These are phyloP conservation scores for Alternaria sp. DNA, from an alignment of 2,329 filamentous ascomycete genomes.

Conservation along the genomic window DNA sequence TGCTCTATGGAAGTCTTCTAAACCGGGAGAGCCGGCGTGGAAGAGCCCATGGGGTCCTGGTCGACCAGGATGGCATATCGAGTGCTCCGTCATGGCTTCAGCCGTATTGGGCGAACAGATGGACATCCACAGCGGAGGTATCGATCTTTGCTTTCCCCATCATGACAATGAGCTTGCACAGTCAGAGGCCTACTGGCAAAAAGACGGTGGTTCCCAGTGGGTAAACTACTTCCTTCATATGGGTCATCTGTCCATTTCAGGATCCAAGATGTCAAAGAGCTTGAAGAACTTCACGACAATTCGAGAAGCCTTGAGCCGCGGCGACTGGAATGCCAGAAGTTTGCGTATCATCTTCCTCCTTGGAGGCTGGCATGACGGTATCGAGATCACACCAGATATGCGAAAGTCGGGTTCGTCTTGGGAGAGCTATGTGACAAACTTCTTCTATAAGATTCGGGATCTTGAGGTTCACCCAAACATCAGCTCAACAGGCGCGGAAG, in stretches of 20 bases:
- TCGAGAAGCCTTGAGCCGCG: slow-evolving; percentile 74
- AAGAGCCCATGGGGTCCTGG: slow-evolving; percentile 86
- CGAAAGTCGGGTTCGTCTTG: slow-evolving; percentile 76
- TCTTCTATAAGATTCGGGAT: slow-evolving; percentile 68
- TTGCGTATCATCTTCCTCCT: slow-evolving; percentile 88
- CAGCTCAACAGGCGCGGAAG: slow-evolving; percentile 38
- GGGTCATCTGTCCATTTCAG: slow-evolving; percentile 88
- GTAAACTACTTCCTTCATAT: slow-evolving; percentile 97
- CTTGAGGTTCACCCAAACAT: slow-evolving; percentile 51
- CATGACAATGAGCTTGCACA: slow-evolving; percentile 85
- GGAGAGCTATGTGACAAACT: slow-evolving; percentile 80
- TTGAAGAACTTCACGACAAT: slow-evolving; percentile 97
- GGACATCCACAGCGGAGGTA: slow-evolving; percentile 92
- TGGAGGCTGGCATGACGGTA: slow-evolving; percentile 87
- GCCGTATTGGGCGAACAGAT: slow-evolving; percentile 84
- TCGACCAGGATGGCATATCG: slow-evolving; percentile 94
- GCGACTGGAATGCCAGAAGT: slow-evolving; percentile 78
- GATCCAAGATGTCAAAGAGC: slow-evolving; percentile 95
- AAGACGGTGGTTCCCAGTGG: slow-evolving; percentile 69
- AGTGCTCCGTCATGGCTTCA: slow-evolving; percentile 95
- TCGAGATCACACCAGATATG: slow-evolving; percentile 89
- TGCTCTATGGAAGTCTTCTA: slow-evolving; percentile 91
- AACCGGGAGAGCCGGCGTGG: slow-evolving; percentile 92
- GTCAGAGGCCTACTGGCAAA: slow-evolving; percentile 80
- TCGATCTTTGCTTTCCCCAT: slow-evolving; percentile 88